Conservation (phyloP, 2,329 filamentous ascomycete species). For the Byssoonygena ceratinophila region DNA sequence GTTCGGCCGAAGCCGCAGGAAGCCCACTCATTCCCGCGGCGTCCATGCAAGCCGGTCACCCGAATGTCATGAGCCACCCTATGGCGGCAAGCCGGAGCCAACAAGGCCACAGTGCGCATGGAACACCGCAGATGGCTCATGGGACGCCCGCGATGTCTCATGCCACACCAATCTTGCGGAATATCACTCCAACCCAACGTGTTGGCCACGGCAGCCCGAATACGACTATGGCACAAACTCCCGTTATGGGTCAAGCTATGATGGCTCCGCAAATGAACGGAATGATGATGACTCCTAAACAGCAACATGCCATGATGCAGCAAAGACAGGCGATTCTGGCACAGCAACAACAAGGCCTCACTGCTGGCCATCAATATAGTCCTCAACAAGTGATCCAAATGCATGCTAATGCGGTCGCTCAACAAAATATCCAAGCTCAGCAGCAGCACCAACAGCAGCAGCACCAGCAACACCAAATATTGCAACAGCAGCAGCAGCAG, state of each 20-base stretch:
- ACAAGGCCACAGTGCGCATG: conserved; percentile 39
- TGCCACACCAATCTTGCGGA: conserved; percentile 39
- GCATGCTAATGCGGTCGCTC: conserved; percentile 14
- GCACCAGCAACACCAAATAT: too few relatives aligned
- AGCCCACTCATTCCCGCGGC: conserved; percentile 39
- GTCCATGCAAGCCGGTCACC: conserved; percentile 39
- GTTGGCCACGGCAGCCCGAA: conserved; percentile 39
- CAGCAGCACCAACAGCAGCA: conserved; percentile 25
- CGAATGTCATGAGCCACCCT: conserved; percentile 35
- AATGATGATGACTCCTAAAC: conserved; percentile 32
- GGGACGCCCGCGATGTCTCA: conserved; percentile 39
- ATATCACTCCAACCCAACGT: conserved; percentile 38
- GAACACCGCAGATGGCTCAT: conserved; percentile 40
- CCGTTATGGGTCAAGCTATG: conserved; percentile 37
- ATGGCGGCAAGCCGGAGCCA: conserved; percentile 39
- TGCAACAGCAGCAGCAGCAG: conserved; percentile 19
- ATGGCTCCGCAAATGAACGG: conserved; percentile 34
- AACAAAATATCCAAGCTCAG: conserved; percentile 23
- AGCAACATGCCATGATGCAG: conserved; percentile 24
- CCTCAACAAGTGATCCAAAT: conserved; percentile 18
- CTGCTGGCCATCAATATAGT: conserved; percentile 21
- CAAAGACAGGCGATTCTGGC: conserved; percentile 27
- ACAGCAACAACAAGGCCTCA: conserved; percentile 18
- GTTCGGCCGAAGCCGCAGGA: conserved; percentile 38
- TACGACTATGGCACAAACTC: conserved; percentile 34